Evolutionary conservation across 2,329 filamentous ascomycete genomes (phyloP).

Genomic region (Stemphylium lycopersici): DNA sequence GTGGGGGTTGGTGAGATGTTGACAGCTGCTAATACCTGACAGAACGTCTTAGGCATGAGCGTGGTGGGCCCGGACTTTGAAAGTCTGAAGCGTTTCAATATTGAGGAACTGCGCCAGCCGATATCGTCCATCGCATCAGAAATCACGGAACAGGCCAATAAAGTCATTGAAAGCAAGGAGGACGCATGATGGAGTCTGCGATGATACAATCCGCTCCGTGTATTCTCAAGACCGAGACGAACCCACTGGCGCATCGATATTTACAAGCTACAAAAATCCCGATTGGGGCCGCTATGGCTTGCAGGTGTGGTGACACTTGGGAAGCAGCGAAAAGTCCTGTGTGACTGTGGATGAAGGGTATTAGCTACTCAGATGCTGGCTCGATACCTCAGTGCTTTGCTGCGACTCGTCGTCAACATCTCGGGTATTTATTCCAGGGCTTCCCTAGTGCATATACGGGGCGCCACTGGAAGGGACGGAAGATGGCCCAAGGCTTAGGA

Average conservation of each 20-base stretch:
- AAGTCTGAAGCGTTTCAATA: slow-evolving; percentile 75
- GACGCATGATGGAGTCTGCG: slow-evolving; percentile 27
- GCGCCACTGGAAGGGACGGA: slow-evolving; percentile 21
- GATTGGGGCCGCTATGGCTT: slow-evolving; percentile 23
- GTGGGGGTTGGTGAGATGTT: slow-evolving; percentile 6
- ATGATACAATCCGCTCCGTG: slow-evolving; percentile 1
- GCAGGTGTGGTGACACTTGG: slow-evolving; percentile 24
- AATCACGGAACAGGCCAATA: slow-evolving; percentile 4
- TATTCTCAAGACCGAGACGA: slow-evolving; percentile 4
- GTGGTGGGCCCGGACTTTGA: slow-evolving; percentile 79
- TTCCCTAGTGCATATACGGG: slow-evolving; percentile 15
- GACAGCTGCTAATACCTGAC: slow-evolving; percentile 27
- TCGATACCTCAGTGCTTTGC: slow-evolving; percentile 28
- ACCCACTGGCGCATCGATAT: slow-evolving; percentile 7
- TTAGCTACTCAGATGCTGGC: slow-evolving; percentile 22
- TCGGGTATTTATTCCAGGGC: slow-evolving; percentile 18
- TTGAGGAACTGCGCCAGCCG: slow-evolving; percentile 72
- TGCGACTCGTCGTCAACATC: slow-evolving; percentile 34
- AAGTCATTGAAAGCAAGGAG: slow-evolving; percentile 21
- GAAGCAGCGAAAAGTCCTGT: slow-evolving; percentile 14
- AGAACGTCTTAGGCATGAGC: slow-evolving; percentile 80
- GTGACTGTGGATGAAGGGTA: slow-evolving; percentile 13
- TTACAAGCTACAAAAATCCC: slow-evolving; percentile 24
- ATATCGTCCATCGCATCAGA: slow-evolving; percentile 25
- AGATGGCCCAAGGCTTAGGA: slow-evolving; percentile 7